phyloP scores from a whole-genome alignment of 306 rosid genomes.

The Abrus pulchellus region DNA sequence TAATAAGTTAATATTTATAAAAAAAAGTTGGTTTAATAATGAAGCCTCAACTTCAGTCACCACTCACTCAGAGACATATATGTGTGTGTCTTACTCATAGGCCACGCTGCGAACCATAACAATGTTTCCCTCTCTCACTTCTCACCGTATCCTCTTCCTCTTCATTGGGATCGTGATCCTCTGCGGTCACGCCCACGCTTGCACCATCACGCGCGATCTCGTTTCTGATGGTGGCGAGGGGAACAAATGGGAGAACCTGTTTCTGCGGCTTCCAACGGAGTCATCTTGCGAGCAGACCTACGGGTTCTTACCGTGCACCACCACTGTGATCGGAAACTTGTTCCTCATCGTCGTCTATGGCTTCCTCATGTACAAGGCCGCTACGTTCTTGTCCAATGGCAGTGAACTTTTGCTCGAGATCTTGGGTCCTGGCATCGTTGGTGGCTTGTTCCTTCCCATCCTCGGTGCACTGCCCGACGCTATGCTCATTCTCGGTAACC shows the following conservation, averaged over 20 bases:
- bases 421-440: constrained; percentile 94
- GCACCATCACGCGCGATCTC: constrained; percentile 52
- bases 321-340: constrained; percentile 60
- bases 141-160: constrained; percentile 15
- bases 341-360: constrained; percentile 81
- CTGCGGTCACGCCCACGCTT: constrained; percentile 56
- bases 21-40: too few species aligned
- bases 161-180: constrained; percentile 54
- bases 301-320: constrained; percentile 87
- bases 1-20: too few species aligned
- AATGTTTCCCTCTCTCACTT: constrained; percentile 23
- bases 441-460: constrained; percentile 87
- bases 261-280: constrained; percentile 46
- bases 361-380: constrained; percentile 75
- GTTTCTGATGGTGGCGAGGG: constrained; percentile 59
- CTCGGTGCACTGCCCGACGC: constrained; percentile 72
- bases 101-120: neutral
- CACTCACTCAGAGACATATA: neutral
- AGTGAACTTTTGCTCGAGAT: constrained; percentile 90
- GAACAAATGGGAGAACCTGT: neutral
- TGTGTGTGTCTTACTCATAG: neutral
- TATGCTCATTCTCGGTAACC: constrained; percentile 63
- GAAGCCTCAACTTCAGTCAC: neutral
- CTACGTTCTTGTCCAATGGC: constrained; percentile 77
- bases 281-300: constrained; percentile 82